These are phyloP conservation scores for Russula vinacea DNA, from an alignment of 768 basidiomycete genomes.

Conservation along the genomic window DNA sequence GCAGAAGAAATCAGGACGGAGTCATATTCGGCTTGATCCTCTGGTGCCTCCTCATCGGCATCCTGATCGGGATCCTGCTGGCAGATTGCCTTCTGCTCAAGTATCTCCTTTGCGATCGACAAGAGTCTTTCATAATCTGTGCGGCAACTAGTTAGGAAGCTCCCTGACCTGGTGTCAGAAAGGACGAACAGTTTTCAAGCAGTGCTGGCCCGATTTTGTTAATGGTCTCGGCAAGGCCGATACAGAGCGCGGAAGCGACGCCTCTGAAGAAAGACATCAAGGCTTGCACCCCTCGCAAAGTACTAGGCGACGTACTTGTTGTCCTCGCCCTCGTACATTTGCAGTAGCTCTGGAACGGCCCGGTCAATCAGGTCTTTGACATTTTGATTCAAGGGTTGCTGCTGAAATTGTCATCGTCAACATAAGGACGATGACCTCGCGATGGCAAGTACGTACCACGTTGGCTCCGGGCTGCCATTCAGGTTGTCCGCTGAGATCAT, in stretches of 20 bases:
- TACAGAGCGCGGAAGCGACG: conserved; percentile 84
- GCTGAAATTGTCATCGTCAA: background rate
- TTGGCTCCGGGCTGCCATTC: conserved; percentile 78
- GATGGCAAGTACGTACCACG: conserved; percentile 46
- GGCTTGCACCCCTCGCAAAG: background rate
- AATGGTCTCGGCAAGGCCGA: conserved; percentile 87
- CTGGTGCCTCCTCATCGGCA: conserved; percentile 78
- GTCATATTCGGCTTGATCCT: conserved; percentile 94
- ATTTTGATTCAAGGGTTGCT: conserved; percentile 52
- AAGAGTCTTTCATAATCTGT: conserved; percentile 75
- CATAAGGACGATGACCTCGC: background rate
- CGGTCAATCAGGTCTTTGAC: conserved; percentile 80
- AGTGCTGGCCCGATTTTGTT: conserved; percentile 89
- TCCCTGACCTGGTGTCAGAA: conserved; percentile 17
- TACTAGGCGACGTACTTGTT: conserved; percentile 73
- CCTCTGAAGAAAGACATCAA: conserved; percentile 47
- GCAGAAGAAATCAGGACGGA: conserved; percentile 92
- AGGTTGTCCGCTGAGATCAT: conserved; percentile 76
- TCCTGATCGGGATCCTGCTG: conserved; percentile 96
- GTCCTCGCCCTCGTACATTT: conserved; percentile 92
- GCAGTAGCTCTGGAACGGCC: conserved; percentile 68
- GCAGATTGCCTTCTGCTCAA: conserved; percentile 93
- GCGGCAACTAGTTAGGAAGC: background rate
- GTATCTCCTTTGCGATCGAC: conserved; percentile 75
- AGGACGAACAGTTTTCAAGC: conserved; percentile 64